These are phyloP conservation scores for Hyaloraphidium curvatum DNA, from an alignment of 192 early-diverging fungal genomes.

Conservation along the genomic window DNA sequence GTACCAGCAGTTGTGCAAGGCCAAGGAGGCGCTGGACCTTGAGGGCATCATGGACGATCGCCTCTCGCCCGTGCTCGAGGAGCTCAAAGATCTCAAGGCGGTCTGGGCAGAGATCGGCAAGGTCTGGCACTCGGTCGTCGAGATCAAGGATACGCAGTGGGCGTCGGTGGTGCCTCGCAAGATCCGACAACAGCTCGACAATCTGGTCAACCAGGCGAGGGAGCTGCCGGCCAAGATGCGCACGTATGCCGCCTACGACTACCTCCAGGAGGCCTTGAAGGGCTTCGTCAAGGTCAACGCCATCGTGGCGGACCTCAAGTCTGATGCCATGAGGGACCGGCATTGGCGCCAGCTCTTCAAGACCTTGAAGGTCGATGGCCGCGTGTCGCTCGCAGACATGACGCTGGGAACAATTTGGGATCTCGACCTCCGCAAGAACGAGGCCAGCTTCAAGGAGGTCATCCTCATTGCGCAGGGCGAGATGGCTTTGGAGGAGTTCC, in stretches of 20 bases:
- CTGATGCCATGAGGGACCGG: slow-evolving; percentile 85
- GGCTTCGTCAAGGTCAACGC: slow-evolving; percentile 61
- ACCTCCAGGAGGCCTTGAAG: slow-evolving; percentile 69
- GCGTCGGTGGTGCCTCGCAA: slow-evolving; percentile 70
- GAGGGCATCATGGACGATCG: slow-evolving; percentile 44
- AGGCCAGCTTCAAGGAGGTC: slow-evolving; percentile 66
- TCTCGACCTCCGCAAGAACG: slow-evolving; percentile 71
- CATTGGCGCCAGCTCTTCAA: slow-evolving; percentile 95
- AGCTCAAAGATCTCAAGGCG: slow-evolving; percentile 71
- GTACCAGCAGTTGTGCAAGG: slow-evolving; percentile 66
- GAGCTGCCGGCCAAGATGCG: slow-evolving; percentile 93
- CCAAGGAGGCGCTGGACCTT: slow-evolving; percentile 86
- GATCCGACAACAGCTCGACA: slow-evolving; percentile 69
- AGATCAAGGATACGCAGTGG: slow-evolving; percentile 79
- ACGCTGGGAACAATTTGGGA: slow-evolving; percentile 94
- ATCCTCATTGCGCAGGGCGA: slow-evolving; percentile 91
- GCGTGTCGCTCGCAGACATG: slow-evolving; percentile 54
- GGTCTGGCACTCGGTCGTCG: slow-evolving; percentile 67
- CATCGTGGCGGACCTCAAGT: slow-evolving; percentile 73
- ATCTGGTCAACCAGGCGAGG: slow-evolving; percentile 57
- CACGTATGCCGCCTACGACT: slow-evolving; percentile 92
- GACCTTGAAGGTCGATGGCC: slow-evolving; percentile 48
- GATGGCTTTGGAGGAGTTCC: slow-evolving; percentile 98
- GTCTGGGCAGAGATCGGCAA: slow-evolving; percentile 74
- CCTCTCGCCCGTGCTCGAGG: slow-evolving; percentile 71